Evolutionary conservation across 441 rosid species (phyloP).

Genomic region (Bocquillonia castaneifolia): DNA sequence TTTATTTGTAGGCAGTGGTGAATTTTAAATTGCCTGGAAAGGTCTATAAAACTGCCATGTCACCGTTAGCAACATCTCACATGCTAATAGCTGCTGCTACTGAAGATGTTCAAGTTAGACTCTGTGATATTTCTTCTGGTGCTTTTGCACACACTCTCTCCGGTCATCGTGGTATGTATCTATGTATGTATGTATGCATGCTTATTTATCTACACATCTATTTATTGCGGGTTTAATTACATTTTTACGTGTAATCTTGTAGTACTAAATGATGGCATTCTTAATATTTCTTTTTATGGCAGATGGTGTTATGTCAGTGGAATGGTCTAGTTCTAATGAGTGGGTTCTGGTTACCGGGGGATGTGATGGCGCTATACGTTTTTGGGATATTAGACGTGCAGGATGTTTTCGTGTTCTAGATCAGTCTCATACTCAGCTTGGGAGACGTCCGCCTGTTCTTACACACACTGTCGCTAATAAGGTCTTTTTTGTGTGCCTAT

Average conservation of each 20-base stretch:
- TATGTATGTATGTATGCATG: too few relatives aligned
- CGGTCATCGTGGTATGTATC: conserved; percentile 97
- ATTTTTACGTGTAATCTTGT: too few relatives aligned
- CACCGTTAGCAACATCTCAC: conserved; percentile 76
- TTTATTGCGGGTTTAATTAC: neutral
- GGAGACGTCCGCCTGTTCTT: conserved; percentile 66
- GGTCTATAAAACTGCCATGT: conserved; percentile 86
- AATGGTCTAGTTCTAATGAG: conserved; percentile 93
- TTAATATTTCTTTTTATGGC: conserved; percentile 31
- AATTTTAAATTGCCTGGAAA: conserved; percentile 90
- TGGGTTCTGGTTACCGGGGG: conserved; percentile 90
- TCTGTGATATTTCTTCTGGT: conserved; percentile 90
- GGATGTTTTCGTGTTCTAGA: conserved; percentile 85
- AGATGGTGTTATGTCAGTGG: conserved; percentile 90
- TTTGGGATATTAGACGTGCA: conserved; percentile 94
- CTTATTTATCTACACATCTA: neutral
- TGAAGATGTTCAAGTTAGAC: conserved; percentile 94
- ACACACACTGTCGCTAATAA: conserved; percentile 43
- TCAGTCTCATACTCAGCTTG: conserved; percentile 81
- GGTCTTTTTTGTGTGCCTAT: conserved; percentile 35
- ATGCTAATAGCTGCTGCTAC: conserved; percentile 89
- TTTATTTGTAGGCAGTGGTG: conserved; percentile 51
- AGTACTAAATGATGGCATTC: too few relatives aligned
- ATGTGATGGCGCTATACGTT: conserved; percentile 93
- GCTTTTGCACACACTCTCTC: conserved; percentile 86